A percentile compares a stretch with the other conserved stretches of the same genome.
Evolutionary conservation across 805 yeast species (phyloP).

Genomic region (Spathaspora arborariae): DNA sequence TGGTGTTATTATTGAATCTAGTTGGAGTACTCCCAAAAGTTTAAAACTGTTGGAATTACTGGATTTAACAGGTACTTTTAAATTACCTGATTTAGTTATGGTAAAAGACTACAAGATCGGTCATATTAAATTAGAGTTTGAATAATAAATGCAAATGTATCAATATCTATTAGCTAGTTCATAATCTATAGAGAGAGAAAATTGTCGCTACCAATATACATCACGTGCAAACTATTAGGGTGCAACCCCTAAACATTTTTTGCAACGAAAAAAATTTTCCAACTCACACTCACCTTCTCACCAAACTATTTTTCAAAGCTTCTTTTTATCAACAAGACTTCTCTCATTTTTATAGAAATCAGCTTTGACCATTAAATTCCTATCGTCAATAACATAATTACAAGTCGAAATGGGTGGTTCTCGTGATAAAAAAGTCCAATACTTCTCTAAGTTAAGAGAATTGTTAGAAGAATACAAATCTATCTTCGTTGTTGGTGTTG

Average conservation of each 20-base stretch:
- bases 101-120: neutral
- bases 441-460: constrained; percentile 92
- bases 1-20: neutral
- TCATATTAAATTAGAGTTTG: neutral
- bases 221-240: neutral
- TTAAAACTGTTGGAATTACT: neutral
- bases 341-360: constrained; percentile 1
- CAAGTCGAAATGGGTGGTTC: constrained; percentile 99
- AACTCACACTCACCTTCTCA: neutral
- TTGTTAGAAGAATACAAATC: constrained; percentile 96
- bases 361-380: constrained; percentile 74
- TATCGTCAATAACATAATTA: constrained; percentile 50
- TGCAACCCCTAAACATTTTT: neutral
- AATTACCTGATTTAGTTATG: neutral
- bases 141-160: no score
- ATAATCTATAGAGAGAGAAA: no score
- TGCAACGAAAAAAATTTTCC: neutral
- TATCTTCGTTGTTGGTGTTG: constrained; percentile 98
- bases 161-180: no score
- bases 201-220: no score
- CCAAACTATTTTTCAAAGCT: neutral
- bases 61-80: neutral
- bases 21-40: constrained; percentile 1
- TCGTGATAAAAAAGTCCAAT: constrained; percentile 95
- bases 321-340: neutral